These are phyloP conservation scores for Ogataea hybrid DNA, from an alignment of 1,139 yeast genomes.

Conservation along the genomic window DNA sequence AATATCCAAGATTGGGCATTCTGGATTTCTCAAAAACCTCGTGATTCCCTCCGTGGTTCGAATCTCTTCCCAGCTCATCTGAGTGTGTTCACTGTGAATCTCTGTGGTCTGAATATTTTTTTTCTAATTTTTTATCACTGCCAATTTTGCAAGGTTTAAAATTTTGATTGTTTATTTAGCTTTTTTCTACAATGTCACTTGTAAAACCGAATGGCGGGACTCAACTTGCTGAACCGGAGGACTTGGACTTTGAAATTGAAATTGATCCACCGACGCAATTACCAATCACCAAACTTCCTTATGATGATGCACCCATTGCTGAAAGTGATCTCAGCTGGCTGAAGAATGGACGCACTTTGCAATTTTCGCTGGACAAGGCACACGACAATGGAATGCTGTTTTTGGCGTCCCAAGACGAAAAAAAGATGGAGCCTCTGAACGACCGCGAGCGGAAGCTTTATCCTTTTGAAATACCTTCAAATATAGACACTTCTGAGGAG, in stretches of 20 bases:
- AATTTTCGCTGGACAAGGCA: conserved; percentile 41
- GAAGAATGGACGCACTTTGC: conserved; percentile 37
- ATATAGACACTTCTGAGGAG: conserved; percentile 36
- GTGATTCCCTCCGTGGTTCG: conserved; percentile 61
- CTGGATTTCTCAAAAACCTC: conserved; percentile 58
- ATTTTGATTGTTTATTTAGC: conserved; percentile 1
- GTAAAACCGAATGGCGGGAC: not conserved
- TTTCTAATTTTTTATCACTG: conserved; percentile 3
- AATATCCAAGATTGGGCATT: conserved; percentile 44
- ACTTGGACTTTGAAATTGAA: conserved; percentile 22
- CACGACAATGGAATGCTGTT: conserved; percentile 38
- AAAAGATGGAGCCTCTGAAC: conserved; percentile 19
- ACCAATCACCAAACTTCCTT: conserved; percentile 36
- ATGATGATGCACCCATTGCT: conserved; percentile 32
- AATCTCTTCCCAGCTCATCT: conserved; percentile 4
- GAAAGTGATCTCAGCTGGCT: conserved; percentile 29
- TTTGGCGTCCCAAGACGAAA: conserved; percentile 36
- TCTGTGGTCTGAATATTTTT: not conserved
- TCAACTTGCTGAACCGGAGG: not conserved
- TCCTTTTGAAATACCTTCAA: conserved; percentile 37
- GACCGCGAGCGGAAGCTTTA: conserved; percentile 30
- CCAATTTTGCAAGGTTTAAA: conserved; percentile 4
- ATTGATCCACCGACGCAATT: conserved; percentile 39
- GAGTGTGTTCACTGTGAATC: not conserved
- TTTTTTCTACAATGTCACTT: not conserved